A percentile compares a stretch with the other conserved stretches of the same genome.
phyloP scores from a whole-genome alignment of 768 basidiomycete genomes.

The Mycena crocata region DNA sequence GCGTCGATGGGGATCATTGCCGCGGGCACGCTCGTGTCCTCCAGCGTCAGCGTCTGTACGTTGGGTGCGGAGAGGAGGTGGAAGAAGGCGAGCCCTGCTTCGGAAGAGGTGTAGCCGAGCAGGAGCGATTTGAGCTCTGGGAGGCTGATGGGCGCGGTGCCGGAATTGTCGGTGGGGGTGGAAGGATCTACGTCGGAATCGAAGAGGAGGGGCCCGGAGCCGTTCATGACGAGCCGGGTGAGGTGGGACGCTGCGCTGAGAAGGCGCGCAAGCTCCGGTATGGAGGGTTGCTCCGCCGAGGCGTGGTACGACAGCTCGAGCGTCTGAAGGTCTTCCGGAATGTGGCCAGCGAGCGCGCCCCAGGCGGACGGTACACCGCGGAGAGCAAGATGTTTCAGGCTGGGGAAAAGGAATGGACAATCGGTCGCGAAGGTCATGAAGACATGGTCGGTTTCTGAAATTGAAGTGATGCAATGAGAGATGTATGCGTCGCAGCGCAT shows the following conservation, averaged over 20 bases:
- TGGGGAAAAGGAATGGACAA: slow-evolving; percentile 50
- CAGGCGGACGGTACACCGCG: slow-evolving; percentile 70
- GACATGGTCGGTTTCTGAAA: slow-evolving; percentile 51
- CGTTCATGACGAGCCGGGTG: slow-evolving; percentile 56
- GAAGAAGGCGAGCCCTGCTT: slow-evolving; percentile 54
- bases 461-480: slow-evolving; percentile 46
- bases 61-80: slow-evolving; percentile 49
- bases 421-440: slow-evolving; percentile 46
- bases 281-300: slow-evolving; percentile 64
- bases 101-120: slow-evolving; percentile 57
- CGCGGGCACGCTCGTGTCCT: slow-evolving; percentile 56
- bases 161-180: slow-evolving; percentile 36
- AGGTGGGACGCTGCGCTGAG: slow-evolving; percentile 56
- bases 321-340: slow-evolving; percentile 42
- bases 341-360: slow-evolving; percentile 51
- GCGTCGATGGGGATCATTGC: slow-evolving; percentile 55
- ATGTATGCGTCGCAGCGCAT: slow-evolving; percentile 72
- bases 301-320: slow-evolving; percentile 67
- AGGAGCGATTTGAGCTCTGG: slow-evolving; percentile 51
- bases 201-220: slow-evolving; percentile 56
- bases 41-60: slow-evolving; percentile 51
- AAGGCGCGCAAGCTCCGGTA: slow-evolving; percentile 55
- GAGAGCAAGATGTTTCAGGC: slow-evolving; percentile 60
- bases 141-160: slow-evolving; percentile 45
- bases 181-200: slow-evolving; percentile 30